A percentile compares a stretch with the other conserved stretches of the same genome.
Conservation (phyloP, 257 asterid genomes). For the Apocynum venetum region DNA sequence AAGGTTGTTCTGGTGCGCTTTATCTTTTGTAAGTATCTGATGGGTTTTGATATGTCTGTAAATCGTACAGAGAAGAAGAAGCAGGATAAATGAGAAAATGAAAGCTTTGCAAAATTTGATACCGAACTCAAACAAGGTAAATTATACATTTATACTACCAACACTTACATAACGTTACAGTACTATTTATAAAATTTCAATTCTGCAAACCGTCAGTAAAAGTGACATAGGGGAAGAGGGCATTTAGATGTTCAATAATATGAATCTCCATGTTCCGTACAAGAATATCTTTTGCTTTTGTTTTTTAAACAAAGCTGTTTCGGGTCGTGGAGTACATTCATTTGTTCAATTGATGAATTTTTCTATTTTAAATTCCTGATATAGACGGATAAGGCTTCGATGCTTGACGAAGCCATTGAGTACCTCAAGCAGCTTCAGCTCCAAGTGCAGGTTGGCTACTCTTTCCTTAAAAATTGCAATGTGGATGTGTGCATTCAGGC, state of each 20-base stretch:
- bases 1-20: neutral
- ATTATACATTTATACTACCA: neutral
- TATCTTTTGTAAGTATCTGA: neutral
- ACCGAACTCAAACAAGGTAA: conserved; percentile 53
- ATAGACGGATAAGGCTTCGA: conserved; percentile 54
- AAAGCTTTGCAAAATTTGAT: conserved; percentile 45
- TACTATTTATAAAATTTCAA: neutral
- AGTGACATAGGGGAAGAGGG: neutral
- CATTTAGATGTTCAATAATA: neutral
- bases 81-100: conserved; percentile 53
- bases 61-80: conserved; percentile 40
- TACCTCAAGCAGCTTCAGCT: conserved; percentile 46
- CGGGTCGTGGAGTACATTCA: neutral
- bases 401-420: conserved; percentile 53
- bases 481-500: neutral
- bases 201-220: neutral
- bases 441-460: conserved; percentile 40
- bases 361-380: neutral
- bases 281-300: neutral
- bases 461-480: neutral
- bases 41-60: conserved; percentile 4
- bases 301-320: no score
- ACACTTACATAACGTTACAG: neutral
- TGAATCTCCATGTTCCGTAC: neutral
- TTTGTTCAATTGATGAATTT: neutral